Evolutionary conservation across 345 rosid species (phyloP).

Genomic region (Euphorbia pulcherrima): DNA sequence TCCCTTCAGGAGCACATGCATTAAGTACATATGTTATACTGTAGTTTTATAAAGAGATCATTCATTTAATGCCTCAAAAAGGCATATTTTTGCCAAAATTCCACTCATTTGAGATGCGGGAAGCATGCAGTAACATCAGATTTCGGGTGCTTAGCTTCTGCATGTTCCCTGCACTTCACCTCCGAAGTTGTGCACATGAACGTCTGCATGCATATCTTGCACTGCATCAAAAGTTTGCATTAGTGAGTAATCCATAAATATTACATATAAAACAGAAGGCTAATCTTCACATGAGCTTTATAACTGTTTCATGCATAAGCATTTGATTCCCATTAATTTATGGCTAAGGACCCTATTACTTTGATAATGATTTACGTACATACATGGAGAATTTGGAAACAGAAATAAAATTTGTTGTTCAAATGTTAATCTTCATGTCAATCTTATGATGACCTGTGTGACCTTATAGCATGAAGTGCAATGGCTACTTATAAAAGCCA

Average conservation of each 20-base stretch:
- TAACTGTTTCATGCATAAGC: no score
- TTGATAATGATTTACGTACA: not conserved
- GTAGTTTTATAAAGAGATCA: not conserved
- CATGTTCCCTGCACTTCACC: constrained; percentile 29
- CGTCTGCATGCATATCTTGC: constrained; percentile 30
- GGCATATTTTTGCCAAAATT: not conserved
- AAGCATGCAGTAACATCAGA: constrained; percentile 20
- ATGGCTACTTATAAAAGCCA: not conserved
- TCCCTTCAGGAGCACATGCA: not conserved
- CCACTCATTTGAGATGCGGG: constrained; percentile 22
- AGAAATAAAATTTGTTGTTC: not conserved
- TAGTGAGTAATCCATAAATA: not conserved
- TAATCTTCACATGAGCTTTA: no score
- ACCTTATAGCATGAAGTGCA: not conserved
- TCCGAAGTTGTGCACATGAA: constrained; percentile 30
- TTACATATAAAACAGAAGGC: not conserved
- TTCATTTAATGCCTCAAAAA: not conserved
- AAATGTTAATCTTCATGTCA: not conserved
- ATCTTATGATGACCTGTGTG: not conserved
- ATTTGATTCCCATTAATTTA: constrained; percentile 7
- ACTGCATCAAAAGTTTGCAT: constrained; percentile 19
- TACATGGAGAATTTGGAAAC: not conserved
- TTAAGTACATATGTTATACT: not conserved
- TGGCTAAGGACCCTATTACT: not conserved
- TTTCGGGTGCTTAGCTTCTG: constrained; percentile 25